Conservation (phyloP, 73 alveolate genomes). For the Tetrahymena elliotti region DNA sequence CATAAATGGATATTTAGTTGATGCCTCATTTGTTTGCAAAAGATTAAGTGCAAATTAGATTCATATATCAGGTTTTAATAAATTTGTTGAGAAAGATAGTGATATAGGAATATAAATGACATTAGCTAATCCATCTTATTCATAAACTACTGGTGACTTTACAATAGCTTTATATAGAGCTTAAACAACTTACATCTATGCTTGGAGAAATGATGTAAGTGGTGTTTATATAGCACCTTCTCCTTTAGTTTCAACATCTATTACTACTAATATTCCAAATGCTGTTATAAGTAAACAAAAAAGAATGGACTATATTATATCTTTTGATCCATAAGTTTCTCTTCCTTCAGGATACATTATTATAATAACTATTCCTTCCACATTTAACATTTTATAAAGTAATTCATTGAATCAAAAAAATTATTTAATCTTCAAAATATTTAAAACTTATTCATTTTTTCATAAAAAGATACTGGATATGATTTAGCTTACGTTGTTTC, state of each 20-base stretch:
- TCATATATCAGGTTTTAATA: slow-evolving; percentile 18
- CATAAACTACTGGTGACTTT: slow-evolving; percentile 38
- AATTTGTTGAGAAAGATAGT: not conserved
- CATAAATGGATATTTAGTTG: not conserved
- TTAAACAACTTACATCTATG: slow-evolving; percentile 22
- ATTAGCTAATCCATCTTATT: slow-evolving; percentile 35
- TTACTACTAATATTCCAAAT: slow-evolving; percentile 25
- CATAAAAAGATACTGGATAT: not conserved
- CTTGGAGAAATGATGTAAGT: slow-evolving; percentile 27
- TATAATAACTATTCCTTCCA: not conserved
- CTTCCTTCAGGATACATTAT: not conserved
- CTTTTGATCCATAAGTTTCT: not conserved
- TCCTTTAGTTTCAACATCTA: not conserved
- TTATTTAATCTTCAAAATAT: not conserved
- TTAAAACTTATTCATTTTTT: not conserved
- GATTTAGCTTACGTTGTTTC: not conserved
- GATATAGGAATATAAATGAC: slow-evolving; percentile 30
- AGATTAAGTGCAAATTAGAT: slow-evolving; percentile 11
- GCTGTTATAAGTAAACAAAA: slow-evolving; percentile 3
- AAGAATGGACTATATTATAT: not conserved
- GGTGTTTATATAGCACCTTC: slow-evolving; percentile 48
- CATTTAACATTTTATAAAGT: not conserved
- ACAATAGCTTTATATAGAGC: slow-evolving; percentile 32
- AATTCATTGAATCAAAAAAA: not conserved
- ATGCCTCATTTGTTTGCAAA: slow-evolving; percentile 17